A percentile compares a stretch with the other conserved stretches of the same genome.
Conservation (phyloP, 495 filamentous ascomycete genomes). For the Aspergillus mulundensis region DNA sequence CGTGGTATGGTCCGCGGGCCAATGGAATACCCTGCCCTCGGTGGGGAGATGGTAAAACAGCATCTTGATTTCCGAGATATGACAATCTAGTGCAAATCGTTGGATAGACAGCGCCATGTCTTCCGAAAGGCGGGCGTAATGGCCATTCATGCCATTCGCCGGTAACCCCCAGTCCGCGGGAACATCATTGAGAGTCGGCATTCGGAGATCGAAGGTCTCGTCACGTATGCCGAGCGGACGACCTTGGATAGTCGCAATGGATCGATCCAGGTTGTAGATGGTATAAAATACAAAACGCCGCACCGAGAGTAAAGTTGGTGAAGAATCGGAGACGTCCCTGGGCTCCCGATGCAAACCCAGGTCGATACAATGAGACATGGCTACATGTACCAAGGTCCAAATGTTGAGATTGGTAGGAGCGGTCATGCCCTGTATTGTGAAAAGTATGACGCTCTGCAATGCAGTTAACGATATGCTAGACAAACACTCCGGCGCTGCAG, state of each 20-base stretch:
- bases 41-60: slow-evolving; percentile 23
- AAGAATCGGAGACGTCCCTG: slow-evolving; percentile 4
- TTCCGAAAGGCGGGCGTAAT: background rate
- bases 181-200: slow-evolving; percentile 12
- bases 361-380: slow-evolving; percentile 26
- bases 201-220: slow-evolving; percentile 22
- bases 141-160: background rate
- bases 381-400: slow-evolving; percentile 23
- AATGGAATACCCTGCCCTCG: slow-evolving; percentile 9
- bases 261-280: slow-evolving; percentile 24
- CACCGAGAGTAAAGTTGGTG: slow-evolving; percentile 7
- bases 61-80: slow-evolving; percentile 27
- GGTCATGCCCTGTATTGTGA: slow-evolving; percentile 19
- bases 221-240: slow-evolving; percentile 28
- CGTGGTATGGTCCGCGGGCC: slow-evolving; percentile 14
- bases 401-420: slow-evolving; percentile 21
- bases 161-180: background rate
- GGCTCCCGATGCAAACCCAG: slow-evolving; percentile 24
- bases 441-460: slow-evolving; percentile 18
- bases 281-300: slow-evolving; percentile 22
- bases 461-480: slow-evolving; percentile 18
- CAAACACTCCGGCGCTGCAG: slow-evolving; percentile 19
- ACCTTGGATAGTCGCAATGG: slow-evolving; percentile 25
- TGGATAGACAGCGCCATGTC: slow-evolving; percentile 15
- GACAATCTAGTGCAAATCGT: slow-evolving; percentile 18